Base-by-base conservation (phyloP, 768 basidiomycete species). In the Panellus pusillus region DNA sequence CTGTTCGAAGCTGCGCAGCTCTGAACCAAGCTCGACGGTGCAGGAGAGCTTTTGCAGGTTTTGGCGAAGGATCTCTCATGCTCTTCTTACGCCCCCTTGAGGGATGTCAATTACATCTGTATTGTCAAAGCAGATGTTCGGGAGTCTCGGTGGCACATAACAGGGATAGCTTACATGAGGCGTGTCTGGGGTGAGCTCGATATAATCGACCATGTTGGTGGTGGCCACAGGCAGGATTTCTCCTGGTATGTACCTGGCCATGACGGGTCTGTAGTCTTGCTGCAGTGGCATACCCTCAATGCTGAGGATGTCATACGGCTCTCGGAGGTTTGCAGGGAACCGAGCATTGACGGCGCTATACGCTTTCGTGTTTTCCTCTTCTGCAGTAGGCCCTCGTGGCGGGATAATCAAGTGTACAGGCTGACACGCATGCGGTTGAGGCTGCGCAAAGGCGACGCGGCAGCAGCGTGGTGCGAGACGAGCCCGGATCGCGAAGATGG, bases 11-110 rank as follows among this genome's bases (percentile, higher is more conserved):
- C 49, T 60, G 14, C 55, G 42, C 6, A 77, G 59, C 53, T 74
- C 75, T 8, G 69, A 68, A 1, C 63, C 68, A 0, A 68, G 50
- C 46, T 77, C 76, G 13, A 80, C 69, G 1, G 62, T 19, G 32
- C 58, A 60, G 20, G 64, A 68, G 19, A 40, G 63, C 40, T 60
- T 63, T 17, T 57, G 50, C 6, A 63, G 24, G 68, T 65, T 40
- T 64, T 68, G 38, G 4, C 70, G 67, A 9, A 77, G 61, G n/a
- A 76, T 63, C 2, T 50, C 52, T 74, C 72, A 4, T 67, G 62
- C 9, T 11, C 17, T n/a, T 64, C n/a, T n/a, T n/a, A n/a, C n/a
- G n/a, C n/a, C n/a, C n/a, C n/a, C 52, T 55, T 72, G 72, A 15
- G 59, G 57, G 20, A 71, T 27, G 18, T 49, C 41, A 4, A 58